Base-by-base conservation (phyloP, 106 monocot species). In the Dendrobium catenatum region DNA sequence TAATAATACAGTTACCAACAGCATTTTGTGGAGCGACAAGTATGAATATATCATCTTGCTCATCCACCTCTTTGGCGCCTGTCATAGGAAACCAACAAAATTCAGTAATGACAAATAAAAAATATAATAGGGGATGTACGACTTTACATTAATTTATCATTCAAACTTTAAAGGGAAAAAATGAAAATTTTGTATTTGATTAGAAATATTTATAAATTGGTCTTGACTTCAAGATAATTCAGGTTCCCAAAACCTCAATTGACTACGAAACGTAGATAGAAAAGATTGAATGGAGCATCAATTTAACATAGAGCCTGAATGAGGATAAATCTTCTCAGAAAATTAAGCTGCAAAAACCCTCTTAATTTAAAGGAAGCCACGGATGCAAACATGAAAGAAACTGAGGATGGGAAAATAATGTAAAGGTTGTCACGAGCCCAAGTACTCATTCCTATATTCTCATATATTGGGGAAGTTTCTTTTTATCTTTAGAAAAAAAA, bases 1-100 rank as follows among this genome's bases (percentile, higher is more conserved):
- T 88, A 76, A 97, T 97, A 81, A 97, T 97, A 78, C 97, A 97
- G 87, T 97, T 93, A 11, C 97, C 97, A 86, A 94, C 84, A 85
- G 97, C 97, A 91, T 97, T 97, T 83, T 97, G 94, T 18, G 97
- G 94, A 82, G 97, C 94, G 31, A 97, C 84, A 44, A 94, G 84
- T 78, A 97, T 89, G 84, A 91, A 97, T 73, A 97, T 92, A 82
- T 97, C 92, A 87, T 94, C 97, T 80, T 92, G 83, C 77, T 97
- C 92, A 75, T 92, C 90, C 61, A 97, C 94, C 58, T 97, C 94
- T 72, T 84, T 88, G 42, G 84, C 85, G 76, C 92, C 96, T 97
- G 85, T 42, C 15, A 75, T 31, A 68, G 16, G 55, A 42, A 13
- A 77, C 48, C 48, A 2, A 70, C 2, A 54, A 61, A n/a, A 10